These are phyloP conservation scores for Ogataea corticis DNA, from an alignment of 805 yeast species.

Conservation along the genomic window DNA sequence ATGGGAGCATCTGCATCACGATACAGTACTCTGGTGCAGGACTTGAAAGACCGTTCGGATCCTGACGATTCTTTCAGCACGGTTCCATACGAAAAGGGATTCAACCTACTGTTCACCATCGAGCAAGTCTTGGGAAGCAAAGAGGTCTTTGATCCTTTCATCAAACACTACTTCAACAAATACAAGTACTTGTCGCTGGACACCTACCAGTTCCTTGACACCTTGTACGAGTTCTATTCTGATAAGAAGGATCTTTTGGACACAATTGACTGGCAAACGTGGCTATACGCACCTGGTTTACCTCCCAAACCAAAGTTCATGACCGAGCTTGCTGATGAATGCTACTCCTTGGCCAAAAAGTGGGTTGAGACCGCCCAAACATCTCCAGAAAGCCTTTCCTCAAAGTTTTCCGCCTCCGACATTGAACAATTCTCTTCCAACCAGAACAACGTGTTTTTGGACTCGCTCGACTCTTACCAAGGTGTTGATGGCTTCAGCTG, in stretches of 20 bases:
- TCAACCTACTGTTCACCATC: slow-evolving; percentile 70
- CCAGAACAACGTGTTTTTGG: slow-evolving; percentile 79
- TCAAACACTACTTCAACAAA: slow-evolving; percentile 71
- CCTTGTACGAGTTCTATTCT: slow-evolving; percentile 61
- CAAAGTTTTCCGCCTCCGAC: slow-evolving; percentile 49
- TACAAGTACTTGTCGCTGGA: slow-evolving; percentile 74
- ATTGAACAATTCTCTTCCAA: slow-evolving; percentile 63
- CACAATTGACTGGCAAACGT: slow-evolving; percentile 77
- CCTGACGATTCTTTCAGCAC: slow-evolving; percentile 89
- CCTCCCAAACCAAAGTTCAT: slow-evolving; percentile 87
- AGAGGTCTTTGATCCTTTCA: slow-evolving; percentile 71
- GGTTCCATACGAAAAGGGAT: slow-evolving; percentile 92
- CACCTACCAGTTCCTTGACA: slow-evolving; percentile 76
- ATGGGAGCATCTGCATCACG: slow-evolving; percentile 55
- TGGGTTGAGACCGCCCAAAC: slow-evolving; percentile 53
- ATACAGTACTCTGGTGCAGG: slow-evolving; percentile 67
- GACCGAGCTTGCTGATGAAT: slow-evolving; percentile 73
- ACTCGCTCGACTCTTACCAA: slow-evolving; percentile 56
- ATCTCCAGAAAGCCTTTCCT: slow-evolving; percentile 27
- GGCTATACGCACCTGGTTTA: slow-evolving; percentile 82
- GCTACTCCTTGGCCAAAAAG: slow-evolving; percentile 59
- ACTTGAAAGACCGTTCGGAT: slow-evolving; percentile 66
- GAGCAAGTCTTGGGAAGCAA: slow-evolving; percentile 78
- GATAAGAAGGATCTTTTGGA: slow-evolving; percentile 54
- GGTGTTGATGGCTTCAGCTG: slow-evolving; percentile 42